Base-by-base conservation (phyloP, 2,329 filamentous ascomycete genomes). In the Spiromastix sp. region DNA sequence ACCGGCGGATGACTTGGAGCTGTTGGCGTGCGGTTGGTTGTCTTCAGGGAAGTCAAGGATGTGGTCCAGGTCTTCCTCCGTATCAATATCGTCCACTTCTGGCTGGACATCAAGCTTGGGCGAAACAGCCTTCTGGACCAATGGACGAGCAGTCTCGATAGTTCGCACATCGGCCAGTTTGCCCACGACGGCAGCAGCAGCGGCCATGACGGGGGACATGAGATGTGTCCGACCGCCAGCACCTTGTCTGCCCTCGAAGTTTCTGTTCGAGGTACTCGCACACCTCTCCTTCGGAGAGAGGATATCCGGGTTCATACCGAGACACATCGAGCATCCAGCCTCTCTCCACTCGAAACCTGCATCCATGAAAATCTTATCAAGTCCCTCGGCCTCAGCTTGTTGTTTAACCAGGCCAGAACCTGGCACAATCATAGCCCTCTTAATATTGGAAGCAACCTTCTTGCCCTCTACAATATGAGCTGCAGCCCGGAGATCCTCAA, bases 261-360 rank as follows among this genome's bases (percentile, higher is more conserved):
- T 96, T 51, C 91, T 83, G 67, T 96, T 96, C 43, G 85, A 93
- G 32, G 91, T 96, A 55, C 81, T 89, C 27, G 91, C 91, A 57
- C 91, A 96, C 52, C 91, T 80, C 66, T 98, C 91, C 58, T 81
- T 75, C 36, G 91, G 87, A 2, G 86, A 78, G 30, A 96, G 74
- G 44, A 98, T 96, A 59, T 98, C 91, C 0, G 91, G 89, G 69
- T 98, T 98, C 89, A 98, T 98, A 57, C 91, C 91, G 37, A 98
- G 73, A 58, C 91, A 96, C 91, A 98, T 98, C 43, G 85, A 93
- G 74, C 91, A 98, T 32, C 91, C 91, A 47, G 91, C 91, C 67
- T 98, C 91, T 56, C 91, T 78, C 89, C 89, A 96, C 60, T 96
- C 89, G 48, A 96, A 96, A 5, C 91, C 91, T 32, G 91, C 87